Evolutionary conservation across 2,329 filamentous ascomycete genomes (phyloP).

Genomic region (Trichoderma sp.): DNA sequence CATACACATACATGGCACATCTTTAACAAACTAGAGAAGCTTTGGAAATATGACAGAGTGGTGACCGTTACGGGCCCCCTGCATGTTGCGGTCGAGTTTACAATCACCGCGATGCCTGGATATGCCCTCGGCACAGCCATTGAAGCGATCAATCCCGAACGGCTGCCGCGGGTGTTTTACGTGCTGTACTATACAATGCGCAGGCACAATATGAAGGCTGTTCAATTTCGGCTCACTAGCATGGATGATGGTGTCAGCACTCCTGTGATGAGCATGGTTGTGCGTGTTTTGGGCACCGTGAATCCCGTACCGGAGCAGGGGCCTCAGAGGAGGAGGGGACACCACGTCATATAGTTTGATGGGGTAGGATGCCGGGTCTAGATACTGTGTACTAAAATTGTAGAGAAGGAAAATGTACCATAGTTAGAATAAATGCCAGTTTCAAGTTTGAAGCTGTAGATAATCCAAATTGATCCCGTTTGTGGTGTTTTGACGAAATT

Average conservation of each 20-base stretch:
- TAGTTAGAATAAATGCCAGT: background rate
- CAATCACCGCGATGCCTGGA: background rate
- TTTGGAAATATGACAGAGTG: background rate
- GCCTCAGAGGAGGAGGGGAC: no score
- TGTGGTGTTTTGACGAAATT: background rate
- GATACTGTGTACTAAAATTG: background rate
- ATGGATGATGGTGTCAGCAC: background rate
- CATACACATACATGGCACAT: background rate
- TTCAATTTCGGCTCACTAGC: background rate
- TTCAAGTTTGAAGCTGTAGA: background rate
- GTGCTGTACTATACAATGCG: background rate
- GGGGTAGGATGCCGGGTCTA: no score
- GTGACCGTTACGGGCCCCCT: background rate
- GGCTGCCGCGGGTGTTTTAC: background rate
- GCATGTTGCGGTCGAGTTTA: background rate
- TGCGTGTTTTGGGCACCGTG: background rate
- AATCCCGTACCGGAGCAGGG: no score
- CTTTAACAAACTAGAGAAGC: background rate
- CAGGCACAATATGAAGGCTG: background rate
- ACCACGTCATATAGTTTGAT: background rate
- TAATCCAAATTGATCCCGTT: background rate
- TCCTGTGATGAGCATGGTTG: background rate
- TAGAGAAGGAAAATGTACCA: background rate
- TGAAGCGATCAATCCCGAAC: background rate
- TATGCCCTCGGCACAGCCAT: background rate